Evolutionary conservation across 805 yeast species (phyloP).

Genomic region (Starmerella bombicola): DNA sequence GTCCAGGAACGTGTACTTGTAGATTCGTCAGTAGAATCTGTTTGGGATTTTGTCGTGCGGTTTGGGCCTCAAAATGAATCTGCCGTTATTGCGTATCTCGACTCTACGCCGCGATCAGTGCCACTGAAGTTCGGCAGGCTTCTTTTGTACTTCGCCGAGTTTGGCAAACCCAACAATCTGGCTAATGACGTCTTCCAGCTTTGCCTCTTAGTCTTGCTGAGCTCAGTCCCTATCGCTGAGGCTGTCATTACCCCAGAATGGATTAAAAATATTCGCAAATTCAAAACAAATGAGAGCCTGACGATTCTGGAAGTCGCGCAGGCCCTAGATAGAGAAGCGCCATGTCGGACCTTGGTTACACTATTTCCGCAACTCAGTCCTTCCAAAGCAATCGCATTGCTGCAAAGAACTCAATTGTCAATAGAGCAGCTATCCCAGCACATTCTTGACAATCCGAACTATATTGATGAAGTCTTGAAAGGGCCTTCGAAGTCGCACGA

Average conservation of each 20-base stretch:
- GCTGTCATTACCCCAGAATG: conserved; percentile 8
- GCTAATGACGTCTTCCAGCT: conserved; percentile 29
- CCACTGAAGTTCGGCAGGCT: conserved; percentile 15
- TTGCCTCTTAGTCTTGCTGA: conserved; percentile 31
- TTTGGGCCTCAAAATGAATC: conserved; percentile 22
- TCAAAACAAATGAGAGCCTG: neutral
- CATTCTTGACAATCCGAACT: conserved; percentile 50
- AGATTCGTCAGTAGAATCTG: conserved; percentile 19
- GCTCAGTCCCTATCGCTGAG: conserved; percentile 1
- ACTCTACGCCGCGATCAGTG: conserved; percentile 12
- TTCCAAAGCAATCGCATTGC: conserved; percentile 37
- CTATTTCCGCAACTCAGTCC: conserved; percentile 53
- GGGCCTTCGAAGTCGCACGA: neutral
- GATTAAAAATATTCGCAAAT: neutral
- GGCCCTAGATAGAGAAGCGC: conserved; percentile 4
- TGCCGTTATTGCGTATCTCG: conserved; percentile 7
- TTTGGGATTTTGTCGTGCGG: conserved; percentile 22
- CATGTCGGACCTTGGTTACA: conserved; percentile 5
- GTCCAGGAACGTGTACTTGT: conserved; percentile 5
- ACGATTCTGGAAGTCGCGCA: neutral
- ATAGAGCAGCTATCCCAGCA: conserved; percentile 47
- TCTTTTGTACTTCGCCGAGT: conserved; percentile 13
- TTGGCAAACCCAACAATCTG: conserved; percentile 4
- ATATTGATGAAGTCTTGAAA: conserved; percentile 28
- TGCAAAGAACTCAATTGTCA: conserved; percentile 33